These are phyloP conservation scores for Thinopyrum obtusiflorum DNA, from an alignment of 202 grass and related monocot genomes.

Conservation along the genomic window DNA sequence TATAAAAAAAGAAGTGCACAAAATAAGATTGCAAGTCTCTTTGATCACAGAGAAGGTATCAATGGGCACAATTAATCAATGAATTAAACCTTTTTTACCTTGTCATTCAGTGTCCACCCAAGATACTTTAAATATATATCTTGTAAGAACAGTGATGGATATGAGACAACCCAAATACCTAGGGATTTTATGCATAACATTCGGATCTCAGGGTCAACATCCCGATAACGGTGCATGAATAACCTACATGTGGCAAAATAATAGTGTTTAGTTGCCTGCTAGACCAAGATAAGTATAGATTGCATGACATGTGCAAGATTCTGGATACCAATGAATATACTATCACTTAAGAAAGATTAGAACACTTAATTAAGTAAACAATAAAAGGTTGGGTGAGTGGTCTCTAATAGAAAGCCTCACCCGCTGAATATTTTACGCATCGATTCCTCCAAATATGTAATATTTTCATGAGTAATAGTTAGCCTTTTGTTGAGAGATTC, in stretches of 20 bases:
- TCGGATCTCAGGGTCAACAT: slow-evolving; percentile 92
- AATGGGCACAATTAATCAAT: slow-evolving; percentile 13
- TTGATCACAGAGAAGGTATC: neutral
- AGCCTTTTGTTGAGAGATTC: slow-evolving; percentile 91
- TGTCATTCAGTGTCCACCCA: slow-evolving; percentile 98
- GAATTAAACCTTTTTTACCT: slow-evolving; percentile 50
- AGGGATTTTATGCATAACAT: slow-evolving; percentile 86
- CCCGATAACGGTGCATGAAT: slow-evolving; percentile 98
- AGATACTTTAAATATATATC: slow-evolving; percentile 98
- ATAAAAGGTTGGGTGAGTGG: neutral
- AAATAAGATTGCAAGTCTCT: slow-evolving; percentile 1
- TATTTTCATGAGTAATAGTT: slow-evolving; percentile 74
- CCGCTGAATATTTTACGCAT: slow-evolving; percentile 94
- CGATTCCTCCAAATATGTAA: slow-evolving; percentile 73
- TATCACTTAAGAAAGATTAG: neutral
- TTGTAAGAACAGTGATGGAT: slow-evolving; percentile 95
- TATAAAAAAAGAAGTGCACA: slow-evolving; percentile 33
- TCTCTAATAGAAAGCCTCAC: slow-evolving; percentile 46
- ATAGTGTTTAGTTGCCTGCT: neutral
- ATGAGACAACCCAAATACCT: slow-evolving; percentile 88
- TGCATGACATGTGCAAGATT: neutral
- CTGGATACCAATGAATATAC: slow-evolving; percentile 20
- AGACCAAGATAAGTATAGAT: neutral
- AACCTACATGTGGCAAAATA: slow-evolving; percentile 51
- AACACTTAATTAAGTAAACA: neutral